Evolutionary conservation across 2,329 filamentous ascomycete genomes (phyloP), one percentile per base, ranked within the genome.

Genomic region (Exutisphaerella laricina): DNA sequence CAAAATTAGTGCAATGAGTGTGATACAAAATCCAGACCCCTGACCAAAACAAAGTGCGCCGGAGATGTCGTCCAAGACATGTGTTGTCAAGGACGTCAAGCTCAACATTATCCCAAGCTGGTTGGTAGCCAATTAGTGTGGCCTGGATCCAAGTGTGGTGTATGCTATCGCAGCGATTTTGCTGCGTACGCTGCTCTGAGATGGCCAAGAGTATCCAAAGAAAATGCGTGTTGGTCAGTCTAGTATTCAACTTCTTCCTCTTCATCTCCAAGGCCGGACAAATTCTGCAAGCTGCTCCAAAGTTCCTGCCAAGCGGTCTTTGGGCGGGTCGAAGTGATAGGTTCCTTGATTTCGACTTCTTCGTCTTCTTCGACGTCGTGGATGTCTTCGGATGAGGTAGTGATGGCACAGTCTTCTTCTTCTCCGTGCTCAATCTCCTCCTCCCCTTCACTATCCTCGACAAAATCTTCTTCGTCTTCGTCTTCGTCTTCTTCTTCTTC

Each of bases 271-370:
- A 63, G 56, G 12, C 62, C 62, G 12, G 60, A 61, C 34, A 63
- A 51, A 36, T 53, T 55, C 12, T 51, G 45, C 39, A 64, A 37
- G 16, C 58, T 55, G 16, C 56, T 53, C 56, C 61, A 65, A 5
- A 65, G 53, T 43, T 65, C 62, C 37, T 55, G 54, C 57, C 61
- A 62, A 4, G 62, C 59, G n/a, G 54, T 58, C 41, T 54, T 60
- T 8, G 44, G 40, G 17, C 42, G 47, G 37, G 26, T 22, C 28
- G 46, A n/a, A 26, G 42, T 22, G 26, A 29, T 38, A 12, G 40
- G 35, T 25, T 47, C 46, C 26, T 54, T 36, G 28, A 39, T 17
- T 8, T 43, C 33, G n/a, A 38, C 35, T 14, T 16, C 40, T 5
- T 46, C 48, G 13, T 46, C 46, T 14, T 45, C 45, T 8, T 54